Evolutionary conservation across 1,284 basidiomycete genomes (phyloP), one percentile per base, ranked within the genome.

Genomic region (Cystobasidiaceae sp.): DNA sequence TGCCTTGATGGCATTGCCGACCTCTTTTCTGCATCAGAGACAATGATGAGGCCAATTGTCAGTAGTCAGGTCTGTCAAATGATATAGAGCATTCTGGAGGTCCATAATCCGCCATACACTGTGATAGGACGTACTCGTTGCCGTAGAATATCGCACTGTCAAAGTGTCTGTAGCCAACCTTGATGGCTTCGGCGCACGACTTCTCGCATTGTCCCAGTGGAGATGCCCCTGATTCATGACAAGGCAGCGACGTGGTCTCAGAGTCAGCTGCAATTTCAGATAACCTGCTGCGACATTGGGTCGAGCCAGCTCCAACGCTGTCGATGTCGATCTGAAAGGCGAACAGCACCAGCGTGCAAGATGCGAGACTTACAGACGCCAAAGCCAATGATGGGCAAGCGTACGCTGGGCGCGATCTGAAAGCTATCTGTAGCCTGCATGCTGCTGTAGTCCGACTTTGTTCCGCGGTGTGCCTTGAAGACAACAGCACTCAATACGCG

Each of bases 1-100:
- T 75, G 83, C 87, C 69, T 85, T 85, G 46, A 84, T 86, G 3
- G 56, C 67, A 4, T 54, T 56, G 55, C 77, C 78, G 37, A 73
- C 54, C 39, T 55, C 45, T n/a, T 59, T 60, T 28, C 58, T 51
- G 34, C 25, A 5, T 25, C 9, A 9, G 7, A 33, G 15, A 55
- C 4, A 6, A 11, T 13, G n/a, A 23, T 43, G 32, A 39, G n/a
- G 13, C 52, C 15, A 17, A 13, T 27, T 55, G 37, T 39, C 37
- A 21, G 32, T n/a, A 0, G 15, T 39, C 25, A 11, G 17, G 52
- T 19, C 6, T 11, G 19, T 30, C 19, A 25, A 21, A 27, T 55
- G 11, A 58, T 6, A 39, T 32, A 60, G 17, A 39, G 21, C 6
- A 2, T 13, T 55, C 13, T 55, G 11, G 32, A 41, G 9, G 13